phyloP scores from a whole-genome alignment of 1,284 basidiomycete genomes.

The Puccinia brachypodii region DNA sequence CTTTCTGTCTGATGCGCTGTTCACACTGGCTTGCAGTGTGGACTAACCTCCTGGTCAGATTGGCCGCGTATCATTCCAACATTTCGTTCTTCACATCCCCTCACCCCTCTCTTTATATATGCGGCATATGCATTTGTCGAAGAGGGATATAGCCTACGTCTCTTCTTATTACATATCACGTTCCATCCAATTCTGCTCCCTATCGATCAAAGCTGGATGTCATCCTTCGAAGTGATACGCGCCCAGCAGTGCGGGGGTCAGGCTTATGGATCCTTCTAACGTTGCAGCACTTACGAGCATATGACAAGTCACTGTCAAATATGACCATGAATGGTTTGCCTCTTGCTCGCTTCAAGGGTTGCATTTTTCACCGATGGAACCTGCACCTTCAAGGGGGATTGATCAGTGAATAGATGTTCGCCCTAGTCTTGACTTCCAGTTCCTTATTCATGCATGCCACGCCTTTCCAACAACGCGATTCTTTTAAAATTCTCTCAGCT shows the following conservation, averaged over 20 bases:
- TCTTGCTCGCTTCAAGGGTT: not conserved
- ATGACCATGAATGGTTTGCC: no score
- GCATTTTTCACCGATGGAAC: not conserved
- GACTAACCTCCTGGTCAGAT: conserved; percentile 16
- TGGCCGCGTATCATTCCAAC: not conserved
- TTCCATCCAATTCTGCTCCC: not conserved
- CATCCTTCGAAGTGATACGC: not conserved
- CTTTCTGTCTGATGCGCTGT: not conserved
- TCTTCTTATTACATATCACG: not conserved
- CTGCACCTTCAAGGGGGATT: not conserved
- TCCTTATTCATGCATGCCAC: conserved; percentile 16
- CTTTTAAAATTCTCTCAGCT: not conserved
- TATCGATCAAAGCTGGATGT: not conserved
- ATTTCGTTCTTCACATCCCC: conserved; percentile 15
- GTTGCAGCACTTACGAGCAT: not conserved
- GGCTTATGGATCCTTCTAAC: not conserved
- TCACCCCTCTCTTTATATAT: conserved; percentile 9
- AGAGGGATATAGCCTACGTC: not conserved
- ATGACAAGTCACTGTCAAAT: not conserved
- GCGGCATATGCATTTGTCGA: not conserved
- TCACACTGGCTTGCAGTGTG: not conserved
- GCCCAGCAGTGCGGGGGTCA: not conserved
- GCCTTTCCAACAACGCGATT: not conserved
- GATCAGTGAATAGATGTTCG: not conserved
- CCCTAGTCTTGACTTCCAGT: not conserved